A percentile compares a stretch with the other conserved stretches of the same genome.
phyloP scores from a whole-genome alignment of 2,329 filamentous ascomycete genomes.

The Didymella arachidicola region DNA sequence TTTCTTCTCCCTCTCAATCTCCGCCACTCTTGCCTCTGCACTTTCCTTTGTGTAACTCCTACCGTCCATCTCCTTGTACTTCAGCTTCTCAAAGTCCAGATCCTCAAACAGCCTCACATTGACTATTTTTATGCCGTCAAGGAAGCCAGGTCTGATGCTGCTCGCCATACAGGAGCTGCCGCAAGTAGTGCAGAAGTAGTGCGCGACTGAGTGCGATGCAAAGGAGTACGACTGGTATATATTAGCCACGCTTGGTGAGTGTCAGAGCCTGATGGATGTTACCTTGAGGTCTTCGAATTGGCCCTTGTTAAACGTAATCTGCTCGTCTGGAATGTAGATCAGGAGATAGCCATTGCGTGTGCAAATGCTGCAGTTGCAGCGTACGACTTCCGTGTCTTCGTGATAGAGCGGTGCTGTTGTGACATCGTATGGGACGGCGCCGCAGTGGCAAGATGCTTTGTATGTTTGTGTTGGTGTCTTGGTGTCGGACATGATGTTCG shows the following conservation, averaged over 20 bases:
- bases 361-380: slow-evolving; percentile 65
- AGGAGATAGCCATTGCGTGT: slow-evolving; percentile 61
- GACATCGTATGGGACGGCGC: slow-evolving; percentile 59
- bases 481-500: slow-evolving; percentile 48
- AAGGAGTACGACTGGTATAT: slow-evolving; percentile 38
- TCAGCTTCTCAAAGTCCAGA: slow-evolving; percentile 39
- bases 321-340: slow-evolving; percentile 41
- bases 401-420: slow-evolving; percentile 59
- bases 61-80: slow-evolving; percentile 35
- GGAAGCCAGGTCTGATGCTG: slow-evolving; percentile 26
- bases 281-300: slow-evolving; percentile 30
- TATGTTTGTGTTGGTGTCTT: slow-evolving; percentile 55
- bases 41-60: slow-evolving; percentile 27
- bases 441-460: slow-evolving; percentile 63
- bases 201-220: slow-evolving; percentile 26
- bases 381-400: slow-evolving; percentile 51
- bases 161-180: slow-evolving; percentile 38
- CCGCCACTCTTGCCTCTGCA: slow-evolving; percentile 10
- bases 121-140: slow-evolving; percentile 30
- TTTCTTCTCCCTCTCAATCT: slow-evolving; percentile 7
- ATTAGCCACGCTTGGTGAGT: background rate
- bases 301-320: slow-evolving; percentile 33
- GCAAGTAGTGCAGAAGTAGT: slow-evolving; percentile 44
- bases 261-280: background rate
- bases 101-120: slow-evolving; percentile 43